Evolutionary conservation across 2,329 filamentous ascomycete genomes (phyloP).

Genomic region (Corinectria fuckeliana): DNA sequence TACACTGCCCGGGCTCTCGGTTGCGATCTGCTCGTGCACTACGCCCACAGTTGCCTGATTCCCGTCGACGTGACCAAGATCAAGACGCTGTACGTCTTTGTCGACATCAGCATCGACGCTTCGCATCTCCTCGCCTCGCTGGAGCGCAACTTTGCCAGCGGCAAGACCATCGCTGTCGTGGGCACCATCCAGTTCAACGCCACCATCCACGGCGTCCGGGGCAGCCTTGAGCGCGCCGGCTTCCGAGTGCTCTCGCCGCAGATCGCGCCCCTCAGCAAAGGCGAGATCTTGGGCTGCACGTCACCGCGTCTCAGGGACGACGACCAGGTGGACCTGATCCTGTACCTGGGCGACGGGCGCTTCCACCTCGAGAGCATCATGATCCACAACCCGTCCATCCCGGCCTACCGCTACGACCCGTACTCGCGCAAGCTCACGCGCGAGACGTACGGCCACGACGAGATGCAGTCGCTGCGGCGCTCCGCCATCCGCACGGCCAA

Average conservation of each 20-base stretch:
- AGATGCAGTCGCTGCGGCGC: constrained; percentile 83
- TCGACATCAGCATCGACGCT: constrained; percentile 95
- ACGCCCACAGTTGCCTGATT: constrained; percentile 95
- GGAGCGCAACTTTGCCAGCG: constrained; percentile 83
- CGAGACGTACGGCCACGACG: constrained; percentile 89
- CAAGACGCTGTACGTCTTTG: constrained; percentile 96
- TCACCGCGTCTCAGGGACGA: constrained; percentile 72
- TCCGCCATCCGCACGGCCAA: constrained; percentile 79
- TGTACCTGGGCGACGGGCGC: constrained; percentile 90
- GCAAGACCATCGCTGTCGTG: constrained; percentile 89
- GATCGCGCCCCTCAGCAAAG: constrained; percentile 89
- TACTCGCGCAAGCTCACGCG: constrained; percentile 91
- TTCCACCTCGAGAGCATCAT: constrained; percentile 98
- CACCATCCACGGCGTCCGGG: constrained; percentile 85
- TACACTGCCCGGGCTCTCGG: constrained; percentile 94
- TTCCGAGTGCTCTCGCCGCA: constrained; percentile 89
- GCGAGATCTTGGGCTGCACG: constrained; percentile 97
- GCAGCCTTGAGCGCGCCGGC: constrained; percentile 80
- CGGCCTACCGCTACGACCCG: constrained; percentile 95
- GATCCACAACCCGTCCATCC: constrained; percentile 93
- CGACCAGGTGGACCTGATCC: constrained; percentile 73
- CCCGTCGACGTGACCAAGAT: constrained; percentile 97
- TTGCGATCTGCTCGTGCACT: constrained; percentile 94
- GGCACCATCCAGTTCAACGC: constrained; percentile 99
- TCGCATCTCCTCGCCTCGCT: constrained; percentile 85